Evolutionary conservation across 129 eudicot genomes (phyloP), one percentile per base, ranked within the genome.

Genomic region (Heracleum sosnowskyi): DNA sequence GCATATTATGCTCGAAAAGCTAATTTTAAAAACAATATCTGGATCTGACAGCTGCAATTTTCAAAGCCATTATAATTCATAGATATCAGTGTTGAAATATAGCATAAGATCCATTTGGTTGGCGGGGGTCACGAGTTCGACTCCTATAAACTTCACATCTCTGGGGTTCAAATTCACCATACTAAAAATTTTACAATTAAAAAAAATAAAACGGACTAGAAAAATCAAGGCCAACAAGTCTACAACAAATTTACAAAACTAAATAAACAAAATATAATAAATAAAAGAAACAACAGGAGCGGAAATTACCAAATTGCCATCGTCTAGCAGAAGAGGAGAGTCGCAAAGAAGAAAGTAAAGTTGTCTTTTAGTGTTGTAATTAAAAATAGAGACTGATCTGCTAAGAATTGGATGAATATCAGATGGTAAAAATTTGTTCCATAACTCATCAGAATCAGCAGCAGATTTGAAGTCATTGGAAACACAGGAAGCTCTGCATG

Each of bases 341-440:
- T 87, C 82, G 36, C 81, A 85, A 36, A 91, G 88, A 44, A 7
- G 51, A 22, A 80, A 73, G 68, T 81, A 91, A 18, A 91, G 86
- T 45, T 87, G 78, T 78, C 86, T 91, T 51, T 80, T 83, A 45
- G 91, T 40, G 55, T 20, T 69, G 55, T 69, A 75, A 28, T 24
- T 60, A 33, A 80, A 60, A 12, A 82, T 77, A 34, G 90, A 69
- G 28, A 39, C 76, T 1, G 91, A 83, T 45, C 82, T 69, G 9
- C 73, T 70, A 9, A 91, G 45, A 6, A 89, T 63, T 11, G 74
- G 76, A 13, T 6, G 66, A 55, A 78, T 46, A 86, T 87, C 89
- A 15, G 82, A 72, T 11, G 97, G 97, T 86, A 90, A 80, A 60
- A 92, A 90, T 22, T 79, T 79, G 35, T 82, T 82, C 98, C 98